phyloP scores from a whole-genome alignment of 2,329 filamentous ascomycete genomes.

The Fusarium verrucosum region DNA sequence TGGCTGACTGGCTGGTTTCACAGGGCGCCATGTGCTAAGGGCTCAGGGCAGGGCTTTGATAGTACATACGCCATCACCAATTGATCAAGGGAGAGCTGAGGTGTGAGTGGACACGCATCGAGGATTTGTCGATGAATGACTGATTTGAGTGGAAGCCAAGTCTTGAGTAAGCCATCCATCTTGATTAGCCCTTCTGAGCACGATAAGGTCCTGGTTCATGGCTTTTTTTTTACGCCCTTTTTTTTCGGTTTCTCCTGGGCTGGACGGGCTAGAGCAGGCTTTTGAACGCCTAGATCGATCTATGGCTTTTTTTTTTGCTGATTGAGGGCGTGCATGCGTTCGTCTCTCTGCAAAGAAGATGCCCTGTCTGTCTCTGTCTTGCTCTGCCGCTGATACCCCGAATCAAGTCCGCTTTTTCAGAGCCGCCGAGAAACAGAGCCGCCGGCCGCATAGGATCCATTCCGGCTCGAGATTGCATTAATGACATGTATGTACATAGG shows the following conservation, averaged over 20 bases:
- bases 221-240: conserved; percentile 29
- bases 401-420: conserved; percentile 29
- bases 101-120: conserved; percentile 28
- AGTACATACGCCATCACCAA: conserved; percentile 12
- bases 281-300: conserved; percentile 39
- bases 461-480: conserved; percentile 19
- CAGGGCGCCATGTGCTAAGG: conserved; percentile 30
- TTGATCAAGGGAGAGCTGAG: conserved; percentile 9
- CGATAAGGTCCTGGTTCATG: conserved; percentile 1
- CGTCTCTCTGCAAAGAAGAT: background rate
- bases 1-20: conserved; percentile 16
- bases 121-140: conserved; percentile 6
- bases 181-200: conserved; percentile 19
- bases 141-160: conserved; percentile 17
- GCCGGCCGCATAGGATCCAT: conserved; percentile 33
- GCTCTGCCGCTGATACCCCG: conserved; percentile 30
- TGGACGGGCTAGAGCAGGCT: conserved; percentile 15
- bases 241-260: conserved; percentile 2
- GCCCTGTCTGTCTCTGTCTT: conserved; percentile 18
- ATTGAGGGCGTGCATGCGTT: too few species aligned
- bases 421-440: conserved; percentile 8
- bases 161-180: conserved; percentile 14
- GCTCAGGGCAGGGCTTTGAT: conserved; percentile 36
- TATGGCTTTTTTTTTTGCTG: conserved; percentile 10
- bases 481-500: too few species aligned